Evolutionary conservation across 257 asterid species (phyloP), one percentile per base, ranked within the genome.

Genomic region (Asclepias syriaca): DNA sequence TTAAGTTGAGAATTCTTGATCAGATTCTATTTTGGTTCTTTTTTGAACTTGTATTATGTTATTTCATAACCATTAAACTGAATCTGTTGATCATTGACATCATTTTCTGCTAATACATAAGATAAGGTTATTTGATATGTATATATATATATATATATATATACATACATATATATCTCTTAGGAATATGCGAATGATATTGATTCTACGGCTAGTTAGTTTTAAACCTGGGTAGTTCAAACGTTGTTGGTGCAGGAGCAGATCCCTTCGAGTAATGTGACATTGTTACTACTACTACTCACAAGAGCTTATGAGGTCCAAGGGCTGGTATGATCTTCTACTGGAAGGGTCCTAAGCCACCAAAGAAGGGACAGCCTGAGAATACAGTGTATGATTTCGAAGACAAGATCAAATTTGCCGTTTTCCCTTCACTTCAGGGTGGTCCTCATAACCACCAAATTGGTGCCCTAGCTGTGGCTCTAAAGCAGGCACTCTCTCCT

Each of bases 341-440:
- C 65, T 72, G 87, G 48, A 84, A 84, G 80, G 87, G 87, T 29
- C 84, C 84, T 11, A 84, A 84, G 65, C 87, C 85, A 58, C 75
- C 84, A 1, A 84, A 84, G 81, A 84, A 81, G 72, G 87, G 85
- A 21, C 85, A 90, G 74, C 96, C 98, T 0, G 93, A 89, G 79
- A 91, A 77, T 84, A 91, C 96, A 0, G 96, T 85, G 6, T 93
- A 93, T 65, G 97, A 91, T 60, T 93, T 93, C 27, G 98, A 93
- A 85, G 97, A 93, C 94, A 89, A 89, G 85, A 73, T 93, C 81
- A 93, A 93, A 81, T 93, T 93, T 78, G 89, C 97, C 0, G 96
- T 90, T 78, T 92, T 92, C 87, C 97, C 98, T 4, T 82, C 97
- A 29, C 96, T 93, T 63, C 97, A 93, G 87, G 98, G 98, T 14